These are phyloP conservation scores for Russula vinacea DNA, from an alignment of 768 basidiomycete species.

Conservation along the genomic window DNA sequence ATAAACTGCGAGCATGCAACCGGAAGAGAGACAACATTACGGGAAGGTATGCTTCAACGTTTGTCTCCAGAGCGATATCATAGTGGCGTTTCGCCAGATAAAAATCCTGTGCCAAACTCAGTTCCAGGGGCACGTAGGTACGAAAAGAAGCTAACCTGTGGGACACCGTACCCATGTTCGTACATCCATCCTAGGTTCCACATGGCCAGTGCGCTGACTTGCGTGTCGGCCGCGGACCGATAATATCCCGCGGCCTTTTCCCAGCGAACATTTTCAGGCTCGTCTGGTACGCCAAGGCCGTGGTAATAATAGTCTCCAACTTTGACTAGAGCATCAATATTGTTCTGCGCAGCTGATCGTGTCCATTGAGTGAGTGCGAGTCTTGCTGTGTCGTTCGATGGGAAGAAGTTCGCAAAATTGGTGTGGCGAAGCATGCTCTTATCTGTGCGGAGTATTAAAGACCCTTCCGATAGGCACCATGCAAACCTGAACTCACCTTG, in stretches of 20 bases:
- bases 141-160: slow-evolving; percentile 52
- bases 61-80: slow-evolving; percentile 84
- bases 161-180: slow-evolving; percentile 90
- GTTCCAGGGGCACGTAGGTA: not conserved
- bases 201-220: slow-evolving; percentile 90
- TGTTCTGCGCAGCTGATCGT: slow-evolving; percentile 87
- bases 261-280: slow-evolving; percentile 59
- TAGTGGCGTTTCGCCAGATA: slow-evolving; percentile 96
- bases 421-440: slow-evolving; percentile 66
- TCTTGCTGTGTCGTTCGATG: slow-evolving; percentile 77
- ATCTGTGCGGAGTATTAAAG: slow-evolving; percentile 43
- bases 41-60: slow-evolving; percentile 84
- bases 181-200: slow-evolving; percentile 99
- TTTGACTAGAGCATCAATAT: slow-evolving; percentile 96
- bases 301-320: slow-evolving; percentile 97
- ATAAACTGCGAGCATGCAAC: slow-evolving; percentile 78
- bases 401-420: slow-evolving; percentile 63
- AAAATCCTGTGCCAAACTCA: slow-evolving; percentile 62
- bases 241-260: slow-evolving; percentile 95
- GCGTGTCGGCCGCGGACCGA: slow-evolving; percentile 90
- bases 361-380: slow-evolving; percentile 92
- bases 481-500: slow-evolving; percentile 56
- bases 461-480: not conserved
- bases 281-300: slow-evolving; percentile 74
- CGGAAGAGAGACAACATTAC: slow-evolving; percentile 78